Evolutionary conservation across 164 flowering plant genomes (phyloP).

Genomic region (grape (Vitis vinifera)): DNA sequence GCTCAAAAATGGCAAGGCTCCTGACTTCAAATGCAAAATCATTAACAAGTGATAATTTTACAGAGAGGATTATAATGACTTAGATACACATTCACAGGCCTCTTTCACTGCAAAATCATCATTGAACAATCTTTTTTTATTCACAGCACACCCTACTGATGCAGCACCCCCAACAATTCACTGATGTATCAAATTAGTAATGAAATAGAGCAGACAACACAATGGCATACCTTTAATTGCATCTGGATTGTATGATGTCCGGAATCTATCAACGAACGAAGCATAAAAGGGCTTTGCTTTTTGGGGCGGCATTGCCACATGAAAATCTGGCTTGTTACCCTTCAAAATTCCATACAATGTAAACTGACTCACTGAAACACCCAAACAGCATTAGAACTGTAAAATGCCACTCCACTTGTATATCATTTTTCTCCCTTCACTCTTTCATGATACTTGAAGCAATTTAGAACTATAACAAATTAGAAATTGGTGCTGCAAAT

Average conservation of each 20-base stretch:
- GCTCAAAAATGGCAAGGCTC: background rate
- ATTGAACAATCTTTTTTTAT: too few relatives aligned
- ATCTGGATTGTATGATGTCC: slow-evolving; percentile 55
- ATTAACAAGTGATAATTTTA: background rate
- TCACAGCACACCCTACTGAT: too few relatives aligned
- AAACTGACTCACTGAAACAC: slow-evolving; percentile 84
- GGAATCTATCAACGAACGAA: slow-evolving; percentile 71
- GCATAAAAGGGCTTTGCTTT: slow-evolving; percentile 87
- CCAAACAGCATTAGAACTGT: slow-evolving; percentile 1
- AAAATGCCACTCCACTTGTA: background rate
- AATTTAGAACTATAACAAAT: too few relatives aligned
- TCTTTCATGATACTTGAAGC: background rate
- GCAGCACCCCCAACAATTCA: too few relatives aligned
- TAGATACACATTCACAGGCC: too few relatives aligned
- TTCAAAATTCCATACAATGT: slow-evolving; percentile 85
- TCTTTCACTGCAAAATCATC: too few relatives aligned
- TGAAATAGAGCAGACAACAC: background rate
- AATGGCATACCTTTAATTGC: slow-evolving; percentile 59
- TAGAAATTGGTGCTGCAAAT: background rate
- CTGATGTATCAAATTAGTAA: background rate
- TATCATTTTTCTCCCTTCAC: background rate
- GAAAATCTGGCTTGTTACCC: slow-evolving; percentile 98
- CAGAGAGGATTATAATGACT: too few relatives aligned
- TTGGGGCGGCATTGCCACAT: slow-evolving; percentile 91
- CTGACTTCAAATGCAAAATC: background rate